These are phyloP conservation scores for Yamadazyma paraphyllophila DNA, from an alignment of 805 yeast species.

Conservation along the genomic window DNA sequence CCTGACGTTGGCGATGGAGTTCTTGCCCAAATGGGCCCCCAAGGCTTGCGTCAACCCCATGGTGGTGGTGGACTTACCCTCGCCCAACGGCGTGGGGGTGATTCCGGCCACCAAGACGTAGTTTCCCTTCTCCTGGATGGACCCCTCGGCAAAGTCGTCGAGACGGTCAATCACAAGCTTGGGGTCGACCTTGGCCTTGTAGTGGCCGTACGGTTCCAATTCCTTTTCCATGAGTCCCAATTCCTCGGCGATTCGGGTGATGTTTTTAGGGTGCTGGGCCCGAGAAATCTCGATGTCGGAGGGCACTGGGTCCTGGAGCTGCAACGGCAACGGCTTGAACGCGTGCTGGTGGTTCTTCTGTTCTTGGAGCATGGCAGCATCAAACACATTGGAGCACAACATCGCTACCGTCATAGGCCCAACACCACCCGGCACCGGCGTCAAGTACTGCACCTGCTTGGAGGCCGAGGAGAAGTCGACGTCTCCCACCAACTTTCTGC, in stretches of 20 bases:
- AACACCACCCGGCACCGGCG: conserved; percentile 99
- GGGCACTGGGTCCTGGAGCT: conserved; percentile 66
- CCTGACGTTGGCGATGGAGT: conserved; percentile 90
- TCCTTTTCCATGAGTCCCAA: conserved; percentile 76
- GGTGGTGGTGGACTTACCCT: conserved; percentile 96
- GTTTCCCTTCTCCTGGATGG: conserved; percentile 66
- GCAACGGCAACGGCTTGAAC: conserved; percentile 56
- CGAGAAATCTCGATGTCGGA: conserved; percentile 89
- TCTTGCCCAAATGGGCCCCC: conserved; percentile 82
- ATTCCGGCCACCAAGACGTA: conserved; percentile 94
- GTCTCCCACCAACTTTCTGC: conserved; percentile 89
- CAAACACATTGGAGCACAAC: conserved; percentile 79
- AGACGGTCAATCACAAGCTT: conserved; percentile 40
- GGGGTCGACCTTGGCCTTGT: conserved; percentile 81
- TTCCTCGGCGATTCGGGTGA: conserved; percentile 72
- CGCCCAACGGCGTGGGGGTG: conserved; percentile 97
- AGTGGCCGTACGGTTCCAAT: conserved; percentile 84
- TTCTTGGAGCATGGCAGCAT: conserved; percentile 68
- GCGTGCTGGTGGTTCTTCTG: conserved; percentile 32
- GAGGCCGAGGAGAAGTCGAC: conserved; percentile 76
- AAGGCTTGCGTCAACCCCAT: conserved; percentile 96
- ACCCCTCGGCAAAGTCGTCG: conserved; percentile 66
- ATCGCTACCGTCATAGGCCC: conserved; percentile 99
- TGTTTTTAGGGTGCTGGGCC: conserved; percentile 82
- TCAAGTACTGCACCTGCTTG: conserved; percentile 63